Percentiles rank a stretch among this genome's conserved stretches.
These are phyloP conservation scores for Neurospora pannonica DNA, from an alignment of 495 filamentous ascomycete genomes.

Conservation along the genomic window DNA sequence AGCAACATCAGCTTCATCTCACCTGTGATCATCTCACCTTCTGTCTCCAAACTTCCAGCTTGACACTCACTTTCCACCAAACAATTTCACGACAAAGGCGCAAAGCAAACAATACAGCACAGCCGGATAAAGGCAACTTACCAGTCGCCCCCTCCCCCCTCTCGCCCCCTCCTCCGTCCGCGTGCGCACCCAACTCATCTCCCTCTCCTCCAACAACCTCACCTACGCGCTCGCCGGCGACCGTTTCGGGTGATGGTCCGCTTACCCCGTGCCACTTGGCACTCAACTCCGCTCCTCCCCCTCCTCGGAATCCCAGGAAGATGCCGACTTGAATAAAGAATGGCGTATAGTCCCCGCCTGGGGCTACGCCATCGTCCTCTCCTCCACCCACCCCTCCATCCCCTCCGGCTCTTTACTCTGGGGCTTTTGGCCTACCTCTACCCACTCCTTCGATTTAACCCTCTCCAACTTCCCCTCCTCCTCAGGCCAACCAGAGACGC, in stretches of 20 bases:
- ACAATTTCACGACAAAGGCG: background rate
- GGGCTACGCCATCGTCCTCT: constrained; percentile 32
- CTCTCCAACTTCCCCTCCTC: background rate
- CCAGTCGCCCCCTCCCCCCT: background rate
- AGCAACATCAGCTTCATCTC: background rate
- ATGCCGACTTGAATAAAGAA: constrained; percentile 11
- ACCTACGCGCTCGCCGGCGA: constrained; percentile 32
- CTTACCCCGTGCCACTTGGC: constrained; percentile 25
- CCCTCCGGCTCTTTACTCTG: background rate
- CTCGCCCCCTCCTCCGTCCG: constrained; percentile 19
- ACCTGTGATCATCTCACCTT: background rate
- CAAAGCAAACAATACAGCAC: no score
- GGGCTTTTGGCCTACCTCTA: constrained; percentile 2
- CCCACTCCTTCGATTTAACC: background rate
- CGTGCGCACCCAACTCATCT: constrained; percentile 25
- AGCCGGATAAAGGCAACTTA: no score
- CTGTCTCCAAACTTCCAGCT: background rate
- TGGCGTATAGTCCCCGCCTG: constrained; percentile 40
- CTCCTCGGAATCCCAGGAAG: background rate
- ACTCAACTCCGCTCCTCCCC: background rate
- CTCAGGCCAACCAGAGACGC: background rate
- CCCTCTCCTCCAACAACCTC: constrained; percentile 37
- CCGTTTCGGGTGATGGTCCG: constrained; percentile 17
- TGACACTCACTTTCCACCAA: no score
- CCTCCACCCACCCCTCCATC: constrained; percentile 14